phyloP scores from a whole-genome alignment of 2,329 filamentous ascomycete genomes.

The Phoma sp. region DNA sequence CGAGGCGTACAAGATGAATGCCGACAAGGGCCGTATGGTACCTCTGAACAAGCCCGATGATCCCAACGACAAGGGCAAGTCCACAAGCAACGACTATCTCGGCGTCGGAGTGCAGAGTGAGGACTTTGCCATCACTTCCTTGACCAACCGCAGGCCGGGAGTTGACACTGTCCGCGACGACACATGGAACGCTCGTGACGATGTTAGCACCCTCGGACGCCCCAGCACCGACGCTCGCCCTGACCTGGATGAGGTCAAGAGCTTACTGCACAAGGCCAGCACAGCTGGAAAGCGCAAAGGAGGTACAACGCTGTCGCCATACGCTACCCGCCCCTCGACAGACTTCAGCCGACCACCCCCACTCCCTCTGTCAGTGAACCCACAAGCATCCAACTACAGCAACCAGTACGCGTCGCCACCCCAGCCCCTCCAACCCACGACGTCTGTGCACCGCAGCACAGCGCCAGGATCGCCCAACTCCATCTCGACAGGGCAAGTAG shows the following conservation, averaged over 20 bases:
- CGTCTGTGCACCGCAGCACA: slow-evolving; percentile 26
- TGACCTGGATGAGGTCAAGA: slow-evolving; percentile 55
- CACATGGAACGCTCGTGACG: slow-evolving; percentile 52
- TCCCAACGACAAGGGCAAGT: slow-evolving; percentile 36
- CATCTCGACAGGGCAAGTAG: slow-evolving; percentile 39
- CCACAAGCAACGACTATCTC: slow-evolving; percentile 44
- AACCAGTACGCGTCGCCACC: slow-evolving; percentile 34
- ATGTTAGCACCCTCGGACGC: slow-evolving; percentile 46
- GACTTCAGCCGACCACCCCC: slow-evolving; percentile 38
- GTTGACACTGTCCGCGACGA: slow-evolving; percentile 54
- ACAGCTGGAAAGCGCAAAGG: slow-evolving; percentile 53
- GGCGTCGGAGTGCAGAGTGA: slow-evolving; percentile 38
- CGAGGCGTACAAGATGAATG: slow-evolving; percentile 53
- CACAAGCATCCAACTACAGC: slow-evolving; percentile 13
- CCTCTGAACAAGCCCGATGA: slow-evolving; percentile 53
- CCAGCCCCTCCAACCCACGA: slow-evolving; percentile 22
- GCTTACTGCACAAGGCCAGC: slow-evolving; percentile 53
- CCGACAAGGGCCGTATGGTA: slow-evolving; percentile 71
- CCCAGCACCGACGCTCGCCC: slow-evolving; percentile 51
- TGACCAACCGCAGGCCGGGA: slow-evolving; percentile 54
- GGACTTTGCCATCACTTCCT: slow-evolving; percentile 50
- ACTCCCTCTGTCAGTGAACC: slow-evolving; percentile 37
- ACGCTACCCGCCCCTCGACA: slow-evolving; percentile 22
- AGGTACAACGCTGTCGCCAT: slow-evolving; percentile 34
- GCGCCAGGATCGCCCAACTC: slow-evolving; percentile 40